phyloP scores from a whole-genome alignment of 768 basidiomycete species.

The Hericium erinaceus region DNA sequence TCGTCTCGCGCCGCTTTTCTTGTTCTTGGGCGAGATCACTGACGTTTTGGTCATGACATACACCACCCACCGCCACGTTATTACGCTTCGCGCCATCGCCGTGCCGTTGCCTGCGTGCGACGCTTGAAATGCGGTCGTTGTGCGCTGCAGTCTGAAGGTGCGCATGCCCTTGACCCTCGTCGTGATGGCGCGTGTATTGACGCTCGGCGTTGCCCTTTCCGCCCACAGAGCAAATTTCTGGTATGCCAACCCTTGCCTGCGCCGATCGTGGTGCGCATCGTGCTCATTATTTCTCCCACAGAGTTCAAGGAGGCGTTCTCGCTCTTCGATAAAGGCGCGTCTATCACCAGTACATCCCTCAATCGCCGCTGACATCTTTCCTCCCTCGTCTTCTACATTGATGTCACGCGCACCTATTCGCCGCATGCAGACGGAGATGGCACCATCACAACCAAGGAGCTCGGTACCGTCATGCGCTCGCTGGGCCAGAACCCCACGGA shows the following conservation, averaged over 20 bases:
- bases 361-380: background rate
- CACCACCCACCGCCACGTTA: no score
- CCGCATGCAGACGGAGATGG: conserved; percentile 69
- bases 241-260: conserved; percentile 32
- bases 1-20: no score
- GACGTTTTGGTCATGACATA: no score
- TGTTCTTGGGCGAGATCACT: no score
- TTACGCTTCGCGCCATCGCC: no score
- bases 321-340: conserved; percentile 88
- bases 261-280: background rate
- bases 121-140: background rate
- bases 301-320: conserved; percentile 99
- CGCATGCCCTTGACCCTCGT: conserved; percentile 12
- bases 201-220: background rate
- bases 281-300: conserved; percentile 22
- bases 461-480: conserved; percentile 90
- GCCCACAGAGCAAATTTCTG: conserved; percentile 77
- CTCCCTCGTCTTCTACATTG: background rate
- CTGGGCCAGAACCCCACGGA: conserved; percentile 90
- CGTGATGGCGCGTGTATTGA: background rate
- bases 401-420: background rate
- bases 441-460: conserved; percentile 84
- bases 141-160: conserved; percentile 47
- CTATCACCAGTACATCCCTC: background rate
- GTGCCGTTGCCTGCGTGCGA: background rate